Percentiles rank a stretch among this genome's conserved stretches.
Evolutionary conservation across 2,329 filamentous ascomycete genomes (phyloP).

Genomic region (Ceratocystis cacaofunesta): DNA sequence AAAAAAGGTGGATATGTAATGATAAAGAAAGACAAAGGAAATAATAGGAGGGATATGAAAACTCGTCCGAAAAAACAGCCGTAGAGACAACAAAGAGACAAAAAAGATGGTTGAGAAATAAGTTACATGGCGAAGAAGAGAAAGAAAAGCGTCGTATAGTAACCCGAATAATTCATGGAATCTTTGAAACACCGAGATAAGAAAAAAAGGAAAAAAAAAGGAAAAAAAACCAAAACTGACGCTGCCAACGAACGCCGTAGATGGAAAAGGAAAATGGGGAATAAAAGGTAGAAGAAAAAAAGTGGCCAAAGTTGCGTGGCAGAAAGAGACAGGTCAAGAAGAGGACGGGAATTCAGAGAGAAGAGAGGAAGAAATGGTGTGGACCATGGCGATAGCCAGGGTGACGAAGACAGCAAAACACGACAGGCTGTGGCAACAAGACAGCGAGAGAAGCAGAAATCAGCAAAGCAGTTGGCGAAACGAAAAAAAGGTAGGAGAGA

Average conservation of each 20-base stretch:
- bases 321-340: neutral
- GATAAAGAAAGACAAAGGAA: neutral
- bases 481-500: neutral
- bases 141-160: constrained; percentile 1
- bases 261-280: neutral
- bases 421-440: neutral
- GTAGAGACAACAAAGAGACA: neutral
- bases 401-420: neutral
- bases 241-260: neutral
- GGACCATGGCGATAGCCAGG: neutral
- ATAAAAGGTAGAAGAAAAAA: neutral
- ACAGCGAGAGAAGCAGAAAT: neutral
- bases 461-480: neutral
- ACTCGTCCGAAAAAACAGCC: neutral
- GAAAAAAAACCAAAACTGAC: neutral
- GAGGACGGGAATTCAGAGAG: neutral
- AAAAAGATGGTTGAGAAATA: neutral
- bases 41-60: neutral
- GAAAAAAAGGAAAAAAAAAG: neutral
- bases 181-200: constrained; percentile 3
- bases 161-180: neutral
- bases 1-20: neutral
- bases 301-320: neutral
- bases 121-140: neutral
- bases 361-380: too few species aligned